Base-by-base conservation (phyloP, 805 yeast genomes). In the Hanseniaspora meyeri region DNA sequence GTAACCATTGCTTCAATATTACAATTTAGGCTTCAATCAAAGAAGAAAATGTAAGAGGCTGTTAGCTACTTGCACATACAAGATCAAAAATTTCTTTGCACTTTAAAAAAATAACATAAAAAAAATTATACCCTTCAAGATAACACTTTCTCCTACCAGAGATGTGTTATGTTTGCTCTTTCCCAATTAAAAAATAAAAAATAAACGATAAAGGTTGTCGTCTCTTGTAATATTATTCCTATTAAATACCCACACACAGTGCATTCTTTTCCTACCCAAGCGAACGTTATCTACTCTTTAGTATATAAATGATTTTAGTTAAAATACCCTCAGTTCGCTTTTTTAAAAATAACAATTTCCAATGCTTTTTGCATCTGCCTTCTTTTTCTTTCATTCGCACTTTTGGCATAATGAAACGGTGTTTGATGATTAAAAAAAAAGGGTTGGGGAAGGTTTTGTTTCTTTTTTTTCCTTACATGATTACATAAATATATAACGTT, bases 201-300 rank as follows among this genome's bases (percentile, higher is more conserved):
- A 38, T 11, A 17, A 38, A 45, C 48, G 49, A 46, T 32, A 32
- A 36, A 32, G 49, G 49, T 34, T 46, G 39, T 46, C 49, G 49
- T 32, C 27, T 20, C n/a, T 11, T 46, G 49, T 46, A 46, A 46
- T 46, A 46, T 46, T 46, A 46, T 46, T 46, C 49, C 49, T 46
- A 34, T 46, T 46, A 46, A 46, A 46, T 46, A 46, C 49, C 49
- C 49, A 46, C 34, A 46, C 27, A 19, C 27, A 40, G 27, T 24
- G 27, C 27, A 24, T 24, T 24, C 27, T 24, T 24, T 24, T 24
- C 27, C 27, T 24, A 24, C 27, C 5, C 3, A 24, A 24, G 27
- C 27, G 27, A 24, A 24, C 27, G 27, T 24, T 24, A 24, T 24
- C 3, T 24, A 24, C 27, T 4, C 27, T 4, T 24, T 24, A 24